These are phyloP conservation scores for Boletus rubroflammeus DNA, from an alignment of 768 basidiomycete species.

Conservation along the genomic window DNA sequence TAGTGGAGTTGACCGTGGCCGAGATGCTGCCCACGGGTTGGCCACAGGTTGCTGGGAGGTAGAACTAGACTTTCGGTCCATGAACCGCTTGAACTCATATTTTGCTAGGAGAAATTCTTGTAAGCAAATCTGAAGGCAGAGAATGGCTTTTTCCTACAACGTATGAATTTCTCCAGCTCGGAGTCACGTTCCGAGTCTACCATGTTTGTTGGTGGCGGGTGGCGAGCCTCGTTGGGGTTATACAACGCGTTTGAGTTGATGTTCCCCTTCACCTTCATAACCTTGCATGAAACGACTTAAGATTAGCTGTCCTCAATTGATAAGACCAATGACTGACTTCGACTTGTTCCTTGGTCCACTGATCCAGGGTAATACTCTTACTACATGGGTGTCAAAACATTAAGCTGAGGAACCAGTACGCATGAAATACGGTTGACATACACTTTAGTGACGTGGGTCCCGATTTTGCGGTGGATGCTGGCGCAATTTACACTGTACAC, in stretches of 20 bases:
- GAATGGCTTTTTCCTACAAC: constrained; percentile 46
- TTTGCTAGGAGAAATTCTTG: constrained; percentile 49
- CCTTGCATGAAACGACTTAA: constrained; percentile 38
- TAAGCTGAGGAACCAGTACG: not conserved
- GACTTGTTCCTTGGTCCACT: constrained; percentile 86
- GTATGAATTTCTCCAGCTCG: constrained; percentile 88
- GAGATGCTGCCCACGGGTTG: constrained; percentile 38
- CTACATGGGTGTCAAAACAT: constrained; percentile 37
- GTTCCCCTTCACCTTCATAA: constrained; percentile 81
- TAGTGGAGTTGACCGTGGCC: constrained; percentile 15
- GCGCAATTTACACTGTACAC: constrained; percentile 74
- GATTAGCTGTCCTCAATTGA: constrained; percentile 7
- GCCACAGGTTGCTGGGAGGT: constrained; percentile 36
- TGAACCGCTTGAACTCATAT: constrained; percentile 73
- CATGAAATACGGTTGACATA: constrained; percentile 41
- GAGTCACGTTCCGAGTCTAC: constrained; percentile 80
- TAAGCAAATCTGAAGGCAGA: not conserved
- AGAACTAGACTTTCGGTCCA: constrained; percentile 41
- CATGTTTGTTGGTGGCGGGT: constrained; percentile 81
- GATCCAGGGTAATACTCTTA: constrained; percentile 86
- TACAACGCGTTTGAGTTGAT: constrained; percentile 71
- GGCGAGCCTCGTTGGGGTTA: constrained; percentile 77
- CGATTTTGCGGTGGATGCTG: constrained; percentile 90
- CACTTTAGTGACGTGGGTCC: constrained; percentile 93
- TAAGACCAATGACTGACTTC: constrained; percentile 50